Base-by-base conservation (phyloP, 2,329 filamentous ascomycete genomes). In the Penicillium sp. region DNA sequence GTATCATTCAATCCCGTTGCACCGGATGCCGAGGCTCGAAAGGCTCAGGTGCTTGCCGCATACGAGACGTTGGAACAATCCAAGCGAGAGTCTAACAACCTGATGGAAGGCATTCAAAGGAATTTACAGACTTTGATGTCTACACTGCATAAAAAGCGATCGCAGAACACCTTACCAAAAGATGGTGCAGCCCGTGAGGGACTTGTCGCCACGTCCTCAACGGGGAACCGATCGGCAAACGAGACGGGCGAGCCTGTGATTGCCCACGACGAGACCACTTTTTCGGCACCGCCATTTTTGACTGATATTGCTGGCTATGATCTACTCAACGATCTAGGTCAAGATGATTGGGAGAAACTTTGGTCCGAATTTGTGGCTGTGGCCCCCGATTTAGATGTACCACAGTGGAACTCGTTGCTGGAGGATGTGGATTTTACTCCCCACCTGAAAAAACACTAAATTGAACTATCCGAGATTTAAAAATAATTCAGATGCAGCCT, bases 1-100 rank as follows among this genome's bases (percentile, higher is more conserved):
- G 62, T 65, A 4, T 65, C 65, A 1, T 59, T 68, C 29, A 57
- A 62, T 11, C 59, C 57, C 1, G 29, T 49, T 2, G 57, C 61
- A 7, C 59, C 57, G 7, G 58, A 65, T 11, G 59, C 56, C 0
- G 56, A 57, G 7, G 31, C 50, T 29, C 53, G 50, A 14, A 62
- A 63, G 43, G 47, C 53, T 2, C 57, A 59, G 25, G 59, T 64
- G 14, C 41, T 60, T 37, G 54, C 55, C 6, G 59, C 59, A 7
- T 59, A 62, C 33, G 50, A 55, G 50, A 56, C 44, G 1, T 31
- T 62, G n/a, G 59, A 62, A 29, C 53, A 51, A 41, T 62, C 59
- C 3, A 59, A 59, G 20, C 48, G 58, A 22, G 59, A 62, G 15
- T 59, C 56, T n/a, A 57, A 53, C 40, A 22, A 56, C 27, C 31